Evolutionary conservation across 441 rosid species (phyloP).

Genomic region (Kokia cookei): DNA sequence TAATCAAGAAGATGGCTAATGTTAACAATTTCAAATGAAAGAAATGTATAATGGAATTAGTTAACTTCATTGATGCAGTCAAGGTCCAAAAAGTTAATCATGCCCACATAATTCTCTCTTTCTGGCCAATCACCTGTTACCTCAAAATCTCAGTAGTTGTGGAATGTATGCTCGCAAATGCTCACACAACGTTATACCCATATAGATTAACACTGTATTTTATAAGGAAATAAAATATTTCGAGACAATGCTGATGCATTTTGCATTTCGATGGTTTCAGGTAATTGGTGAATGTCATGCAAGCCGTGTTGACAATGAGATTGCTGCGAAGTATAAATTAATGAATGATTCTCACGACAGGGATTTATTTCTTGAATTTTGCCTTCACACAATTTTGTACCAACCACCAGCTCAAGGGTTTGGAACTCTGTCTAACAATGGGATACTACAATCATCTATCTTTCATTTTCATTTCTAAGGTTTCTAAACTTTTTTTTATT

Average conservation of each 20-base stretch:
- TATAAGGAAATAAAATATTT: neutral
- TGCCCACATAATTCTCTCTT: neutral
- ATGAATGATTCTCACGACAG: slow-evolving; percentile 45
- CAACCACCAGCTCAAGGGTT: slow-evolving; percentile 75
- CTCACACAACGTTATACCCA: neutral
- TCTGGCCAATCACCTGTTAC: neutral
- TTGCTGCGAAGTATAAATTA: slow-evolving; percentile 59
- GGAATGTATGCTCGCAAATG: neutral
- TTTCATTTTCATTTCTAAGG: neutral
- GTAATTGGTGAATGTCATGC: slow-evolving; percentile 93
- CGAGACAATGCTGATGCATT: slow-evolving; percentile 1
- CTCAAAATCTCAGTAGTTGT: neutral
- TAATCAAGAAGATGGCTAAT: neutral
- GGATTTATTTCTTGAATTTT: slow-evolving; percentile 75
- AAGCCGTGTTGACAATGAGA: slow-evolving; percentile 49
- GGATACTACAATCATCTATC: slow-evolving; percentile 4
- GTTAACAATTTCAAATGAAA: neutral
- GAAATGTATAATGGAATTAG: neutral
- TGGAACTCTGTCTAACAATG: slow-evolving; percentile 15
- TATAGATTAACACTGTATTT: neutral
- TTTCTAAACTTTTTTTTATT: slow-evolving; percentile 9
- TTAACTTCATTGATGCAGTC: neutral
- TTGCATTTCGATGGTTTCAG: slow-evolving; percentile 34
- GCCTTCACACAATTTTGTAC: slow-evolving; percentile 69
- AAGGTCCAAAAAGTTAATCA: neutral